Conservation (phyloP, 768 basidiomycete genomes). For the Hygrocybe coccinea region DNA sequence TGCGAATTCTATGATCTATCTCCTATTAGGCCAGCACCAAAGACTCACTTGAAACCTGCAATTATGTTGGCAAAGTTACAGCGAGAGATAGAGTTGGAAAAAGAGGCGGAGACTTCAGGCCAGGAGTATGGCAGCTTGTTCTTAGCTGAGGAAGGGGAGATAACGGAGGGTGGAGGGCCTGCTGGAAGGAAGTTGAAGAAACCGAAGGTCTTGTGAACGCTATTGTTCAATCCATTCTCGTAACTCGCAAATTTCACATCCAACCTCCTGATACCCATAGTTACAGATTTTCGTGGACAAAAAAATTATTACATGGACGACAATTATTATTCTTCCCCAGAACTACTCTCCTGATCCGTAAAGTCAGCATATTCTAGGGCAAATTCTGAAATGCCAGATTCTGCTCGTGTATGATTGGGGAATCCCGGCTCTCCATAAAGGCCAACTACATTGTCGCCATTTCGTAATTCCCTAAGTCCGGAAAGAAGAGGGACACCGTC, state of each 20-base stretch:
- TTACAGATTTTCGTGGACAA: no score
- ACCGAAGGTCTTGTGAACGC: background rate
- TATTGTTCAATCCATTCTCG: background rate
- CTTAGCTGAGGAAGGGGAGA: background rate
- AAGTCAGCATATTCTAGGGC: constrained; percentile 6
- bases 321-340: no score
- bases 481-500: constrained; percentile 5
- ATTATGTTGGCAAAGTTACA: no score
- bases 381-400: background rate
- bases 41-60: no score
- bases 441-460: constrained; percentile 13
- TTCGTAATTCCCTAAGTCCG: constrained; percentile 10
- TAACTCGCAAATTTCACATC: no score
- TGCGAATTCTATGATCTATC: constrained; percentile 1
- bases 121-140: background rate
- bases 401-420: no score
- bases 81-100: no score
- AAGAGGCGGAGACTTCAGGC: background rate
- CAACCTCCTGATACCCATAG: no score
- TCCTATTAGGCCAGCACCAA: background rate
- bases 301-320: no score
- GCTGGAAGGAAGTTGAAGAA: background rate
- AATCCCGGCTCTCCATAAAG: background rate
- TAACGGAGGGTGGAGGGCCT: background rate
- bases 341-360: background rate